Base-by-base conservation (phyloP, 768 basidiomycete genomes). In the Trichaptum fuscoviolaceum region DNA sequence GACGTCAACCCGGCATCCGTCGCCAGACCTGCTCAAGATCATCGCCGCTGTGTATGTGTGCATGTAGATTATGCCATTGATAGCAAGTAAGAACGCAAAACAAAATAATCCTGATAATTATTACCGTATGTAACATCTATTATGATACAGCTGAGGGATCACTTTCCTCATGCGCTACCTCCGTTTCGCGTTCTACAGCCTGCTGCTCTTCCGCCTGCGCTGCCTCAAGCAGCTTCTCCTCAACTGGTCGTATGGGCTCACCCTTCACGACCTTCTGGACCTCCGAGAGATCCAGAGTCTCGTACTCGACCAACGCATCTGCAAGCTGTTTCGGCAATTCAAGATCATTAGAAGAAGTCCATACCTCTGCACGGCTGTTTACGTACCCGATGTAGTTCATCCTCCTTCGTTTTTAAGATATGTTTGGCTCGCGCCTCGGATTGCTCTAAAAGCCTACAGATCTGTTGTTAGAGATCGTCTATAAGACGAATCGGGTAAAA, bases 241-340 rank as follows among this genome's bases (percentile, higher is more conserved):
- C 78, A 69, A 91, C 83, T 66, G 80, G 83, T 66, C 89, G 87
- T 77, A 94, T 91, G 64, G 84, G 81, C 75, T 96, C 88, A 52
- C 95, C 95, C 66, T 82, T 87, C 74, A 98, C 85, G 26, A 96
- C 94, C 77, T 85, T 89, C 72, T 83, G 81, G 20, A 98, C 96
- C 76, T 99, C 95, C 10, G 92, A 89, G 57, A 85, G 81, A 70
- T 89, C 88, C 69, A 99, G 80, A 23, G 96, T 98, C 80, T 99
- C 96, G 77, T 96, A 91, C 75, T 98, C 95, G 15, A 99, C 90
- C 66, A 99, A 80, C 10, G 96, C 96, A 65, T 85, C 84, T 1
- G 96, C 96, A 57, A 99, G 86, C 94, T 95, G 69, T 52, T 52
- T 52, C 42, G 42, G 12, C 30, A 62, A 35, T 65, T 42, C 66